Evolutionary conservation across 2,329 filamentous ascomycete species (phyloP), one percentile per base, ranked within the genome.

Genomic region (Exophiala sideris): DNA sequence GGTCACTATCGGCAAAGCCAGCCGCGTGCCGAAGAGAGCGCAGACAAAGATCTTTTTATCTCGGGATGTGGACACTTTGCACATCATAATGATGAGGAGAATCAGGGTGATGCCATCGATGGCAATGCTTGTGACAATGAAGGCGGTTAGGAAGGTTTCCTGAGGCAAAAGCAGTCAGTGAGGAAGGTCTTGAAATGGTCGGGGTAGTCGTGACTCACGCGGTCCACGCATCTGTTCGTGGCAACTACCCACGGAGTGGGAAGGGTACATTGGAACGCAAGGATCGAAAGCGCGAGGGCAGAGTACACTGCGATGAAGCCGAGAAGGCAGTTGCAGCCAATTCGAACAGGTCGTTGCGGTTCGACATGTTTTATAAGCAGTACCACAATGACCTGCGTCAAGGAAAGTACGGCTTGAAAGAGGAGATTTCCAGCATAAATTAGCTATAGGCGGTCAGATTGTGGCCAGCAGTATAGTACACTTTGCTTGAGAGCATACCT

Each of bases 211-310:
- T 20, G 41, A 56, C 54, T 52, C 11, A 56, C 54, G 16, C 54
- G 54, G 45, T 56, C 50, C 11, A 56, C 38, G 32, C 54, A 56
- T 49, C 45, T 45, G 33, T 45, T 39, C 7, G 45, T 7, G 5
- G 33, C 40, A 33, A 52, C 49, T 24, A 52, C n/a, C 55, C 55
- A 57, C 34, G 55, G 55, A 39, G 49, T 24, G 9, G 55, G 55
- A 35, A 57, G 51, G 24, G 55, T 46, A 42, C 55, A 57, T 46
- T 57, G 55, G 14, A 57, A 57, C 11, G 46, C 55, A 21, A 50
- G 46, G 12, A 52, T 36, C 7, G 50, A 11, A 8, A 52, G 50
- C 10, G 54, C 44, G 7, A 48, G 45, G 7, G 36, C 34, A 11
- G 54, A 48, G 34, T 56, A 56, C 8, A 56, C 14, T 12, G 18